Conservation (phyloP, 2,329 filamentous ascomycete genomes). For the Pyrenophora seminiperda region DNA sequence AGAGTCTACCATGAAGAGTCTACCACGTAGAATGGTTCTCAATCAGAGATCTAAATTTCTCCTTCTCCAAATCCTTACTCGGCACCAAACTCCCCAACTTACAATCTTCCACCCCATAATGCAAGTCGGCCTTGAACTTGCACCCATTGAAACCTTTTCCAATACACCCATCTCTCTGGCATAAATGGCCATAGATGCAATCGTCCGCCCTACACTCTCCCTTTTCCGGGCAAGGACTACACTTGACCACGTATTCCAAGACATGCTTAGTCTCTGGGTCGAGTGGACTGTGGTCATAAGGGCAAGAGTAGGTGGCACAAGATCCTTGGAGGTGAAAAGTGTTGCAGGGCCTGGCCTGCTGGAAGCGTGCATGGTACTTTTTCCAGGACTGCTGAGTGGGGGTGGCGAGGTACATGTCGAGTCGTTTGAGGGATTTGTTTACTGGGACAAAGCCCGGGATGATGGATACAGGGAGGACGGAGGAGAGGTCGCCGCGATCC, state of each 20-base stretch:
- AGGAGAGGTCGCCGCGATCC: constrained; percentile 22
- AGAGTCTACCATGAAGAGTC: not conserved
- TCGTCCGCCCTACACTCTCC: constrained; percentile 50
- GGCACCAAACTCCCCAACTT: constrained; percentile 30
- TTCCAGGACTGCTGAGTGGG: constrained; percentile 48
- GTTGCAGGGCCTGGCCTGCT: constrained; percentile 56
- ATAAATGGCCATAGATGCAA: constrained; percentile 56
- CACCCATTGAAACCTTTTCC: constrained; percentile 22
- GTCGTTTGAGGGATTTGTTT: constrained; percentile 54
- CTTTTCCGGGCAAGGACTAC: constrained; percentile 50
- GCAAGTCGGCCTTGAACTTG: constrained; percentile 31
- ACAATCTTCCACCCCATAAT: constrained; percentile 25
- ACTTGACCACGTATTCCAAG: constrained; percentile 53
- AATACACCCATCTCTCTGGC: constrained; percentile 42
- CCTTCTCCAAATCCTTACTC: not conserved
- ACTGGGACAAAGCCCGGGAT: constrained; percentile 49
- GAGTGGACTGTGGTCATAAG: constrained; percentile 55
- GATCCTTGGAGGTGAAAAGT: constrained; percentile 52
- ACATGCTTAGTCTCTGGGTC: constrained; percentile 48
- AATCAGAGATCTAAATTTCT: not conserved
- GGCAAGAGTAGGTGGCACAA: constrained; percentile 46
- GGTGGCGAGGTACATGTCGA: constrained; percentile 52
- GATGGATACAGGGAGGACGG: constrained; percentile 19
- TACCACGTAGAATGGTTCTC: constrained; percentile 2
- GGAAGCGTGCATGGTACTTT: constrained; percentile 45